Percentiles rank a stretch among this genome's conserved stretches.
phyloP scores from a whole-genome alignment of 2,329 filamentous ascomycete genomes.

The Pseudogymnoascus sp. region DNA sequence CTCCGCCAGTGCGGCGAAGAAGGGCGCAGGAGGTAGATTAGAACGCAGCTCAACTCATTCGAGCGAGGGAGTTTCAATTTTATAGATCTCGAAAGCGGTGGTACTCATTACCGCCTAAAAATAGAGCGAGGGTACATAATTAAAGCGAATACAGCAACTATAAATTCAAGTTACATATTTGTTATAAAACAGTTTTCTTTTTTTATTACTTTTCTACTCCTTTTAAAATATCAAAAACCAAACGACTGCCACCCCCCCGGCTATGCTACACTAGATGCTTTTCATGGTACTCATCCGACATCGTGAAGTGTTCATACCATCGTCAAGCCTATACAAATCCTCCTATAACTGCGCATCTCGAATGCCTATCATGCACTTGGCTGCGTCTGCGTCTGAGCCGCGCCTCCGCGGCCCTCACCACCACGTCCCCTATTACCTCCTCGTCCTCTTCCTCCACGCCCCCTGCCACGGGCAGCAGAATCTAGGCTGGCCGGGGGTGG shows the following conservation, averaged over 20 bases:
- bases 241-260: not conserved
- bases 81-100: not conserved
- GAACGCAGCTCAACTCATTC: not conserved
- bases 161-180: not conserved
- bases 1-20: not conserved
- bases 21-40: not conserved
- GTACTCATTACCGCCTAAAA: not conserved
- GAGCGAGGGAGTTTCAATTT: not conserved
- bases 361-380: not conserved
- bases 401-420: constrained; percentile 15
- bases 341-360: not conserved
- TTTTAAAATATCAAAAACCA: not conserved
- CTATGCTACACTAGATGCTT: constrained; percentile 4
- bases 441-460: constrained; percentile 20
- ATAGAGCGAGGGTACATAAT: not conserved
- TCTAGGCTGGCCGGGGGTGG: constrained; percentile 54
- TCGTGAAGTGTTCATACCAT: constrained; percentile 5
- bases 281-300: not conserved
- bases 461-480: constrained; percentile 30
- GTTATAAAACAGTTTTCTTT: constrained; percentile 1
- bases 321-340: not conserved
- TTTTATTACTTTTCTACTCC: not conserved
- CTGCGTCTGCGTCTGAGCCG: constrained; percentile 9
- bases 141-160: not conserved
- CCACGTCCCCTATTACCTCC: constrained; percentile 15